Percentiles rank a stretch among this genome's conserved stretches.
Evolutionary conservation across 2,329 filamentous ascomycete genomes (phyloP).

Genomic region (Thielaviopsis ethacetica): DNA sequence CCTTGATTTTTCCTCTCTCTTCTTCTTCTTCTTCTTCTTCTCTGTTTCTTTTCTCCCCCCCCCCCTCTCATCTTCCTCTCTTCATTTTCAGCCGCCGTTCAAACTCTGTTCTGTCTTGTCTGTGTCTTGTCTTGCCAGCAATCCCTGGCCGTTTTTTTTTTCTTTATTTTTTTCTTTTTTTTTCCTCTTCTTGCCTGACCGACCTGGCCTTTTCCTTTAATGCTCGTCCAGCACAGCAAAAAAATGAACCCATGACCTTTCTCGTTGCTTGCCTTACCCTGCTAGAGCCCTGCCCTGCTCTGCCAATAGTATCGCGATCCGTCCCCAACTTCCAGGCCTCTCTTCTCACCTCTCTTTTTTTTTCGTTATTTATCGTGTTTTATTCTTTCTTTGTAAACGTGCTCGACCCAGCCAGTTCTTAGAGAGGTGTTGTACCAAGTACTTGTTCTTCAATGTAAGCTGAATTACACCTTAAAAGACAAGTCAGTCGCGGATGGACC

Average conservation of each 20-base stretch:
- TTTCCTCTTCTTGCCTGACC: not conserved
- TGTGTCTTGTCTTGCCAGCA: too few relatives aligned
- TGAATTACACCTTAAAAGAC: not conserved
- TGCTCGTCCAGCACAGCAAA: not conserved
- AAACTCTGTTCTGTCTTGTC: too few relatives aligned
- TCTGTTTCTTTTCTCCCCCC: too few relatives aligned
- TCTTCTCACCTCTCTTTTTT: not conserved
- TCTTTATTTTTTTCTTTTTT: not conserved
- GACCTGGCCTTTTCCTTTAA: not conserved
- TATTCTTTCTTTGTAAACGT: too few relatives aligned
- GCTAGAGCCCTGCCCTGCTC: not conserved
- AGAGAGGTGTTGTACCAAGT: not conserved
- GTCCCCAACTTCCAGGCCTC: not conserved
- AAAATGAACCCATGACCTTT: not conserved
- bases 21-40: too few relatives aligned
- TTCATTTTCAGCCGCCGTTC: too few relatives aligned
- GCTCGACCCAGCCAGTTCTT: too few relatives aligned
- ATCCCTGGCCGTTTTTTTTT: too few relatives aligned
- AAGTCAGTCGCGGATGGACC: not conserved
- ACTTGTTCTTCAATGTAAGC: not conserved
- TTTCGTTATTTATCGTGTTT: not conserved
- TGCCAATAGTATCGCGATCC: not conserved
- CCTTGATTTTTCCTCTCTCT: too few relatives aligned
- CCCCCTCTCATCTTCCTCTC: too few relatives aligned
- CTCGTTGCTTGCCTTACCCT: not conserved